Conservation (phyloP, 768 basidiomycete genomes). For the Galerina marginata region DNA sequence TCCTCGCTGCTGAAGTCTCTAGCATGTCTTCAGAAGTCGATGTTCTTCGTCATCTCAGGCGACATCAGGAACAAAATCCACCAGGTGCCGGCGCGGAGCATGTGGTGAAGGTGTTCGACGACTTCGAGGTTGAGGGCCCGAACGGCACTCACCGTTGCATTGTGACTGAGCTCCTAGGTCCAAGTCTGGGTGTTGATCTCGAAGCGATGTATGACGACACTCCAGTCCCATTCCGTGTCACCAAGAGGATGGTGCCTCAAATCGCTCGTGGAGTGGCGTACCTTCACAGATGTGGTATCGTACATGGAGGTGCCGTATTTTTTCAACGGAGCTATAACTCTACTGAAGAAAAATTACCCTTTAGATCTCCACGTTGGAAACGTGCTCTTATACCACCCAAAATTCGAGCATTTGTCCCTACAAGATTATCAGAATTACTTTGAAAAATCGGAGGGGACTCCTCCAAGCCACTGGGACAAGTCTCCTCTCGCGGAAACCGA, state of each 20-base stretch:
- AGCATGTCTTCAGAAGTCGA: not conserved
- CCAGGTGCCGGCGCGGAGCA: not conserved
- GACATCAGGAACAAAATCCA: not conserved
- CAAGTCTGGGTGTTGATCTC: constrained; percentile 1
- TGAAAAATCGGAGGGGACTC: not conserved
- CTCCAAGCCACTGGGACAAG: not conserved
- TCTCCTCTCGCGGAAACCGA: not conserved
- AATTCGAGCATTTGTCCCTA: not conserved
- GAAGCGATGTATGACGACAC: not conserved
- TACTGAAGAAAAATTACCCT: not conserved
- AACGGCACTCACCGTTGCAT: constrained; percentile 22
- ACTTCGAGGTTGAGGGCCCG: constrained; percentile 19
- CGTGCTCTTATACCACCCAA: not conserved
- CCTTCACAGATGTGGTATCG: not conserved
- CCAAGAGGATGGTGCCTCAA: not conserved
- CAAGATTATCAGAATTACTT: not conserved
- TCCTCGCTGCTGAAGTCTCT: not conserved
- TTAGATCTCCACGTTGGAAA: not conserved
- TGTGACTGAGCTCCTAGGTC: constrained; percentile 18
- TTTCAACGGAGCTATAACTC: not conserved
- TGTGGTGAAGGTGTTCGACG: constrained; percentile 7
- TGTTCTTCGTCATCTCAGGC: not conserved
- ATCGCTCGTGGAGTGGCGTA: not conserved
- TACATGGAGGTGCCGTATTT: not conserved
- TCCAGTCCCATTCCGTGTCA: not conserved